Conservation (phyloP, 768 basidiomycete genomes). For the Boletus fagicola region DNA sequence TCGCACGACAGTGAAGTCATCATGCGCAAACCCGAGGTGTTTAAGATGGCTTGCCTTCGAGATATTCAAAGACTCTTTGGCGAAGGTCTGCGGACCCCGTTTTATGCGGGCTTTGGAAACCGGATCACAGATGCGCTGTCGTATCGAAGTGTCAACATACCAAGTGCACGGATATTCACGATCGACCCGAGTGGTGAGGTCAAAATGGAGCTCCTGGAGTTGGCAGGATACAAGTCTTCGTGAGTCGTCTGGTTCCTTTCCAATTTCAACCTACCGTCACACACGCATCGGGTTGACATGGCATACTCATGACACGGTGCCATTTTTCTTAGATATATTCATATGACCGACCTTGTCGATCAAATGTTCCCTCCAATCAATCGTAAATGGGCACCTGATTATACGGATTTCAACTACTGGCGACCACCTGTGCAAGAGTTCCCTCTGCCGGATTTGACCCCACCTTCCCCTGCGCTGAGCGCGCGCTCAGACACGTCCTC, state of each 20-base stretch:
- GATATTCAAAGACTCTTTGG: slow-evolving; percentile 93
- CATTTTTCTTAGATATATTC: slow-evolving; percentile 69
- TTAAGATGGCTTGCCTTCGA: slow-evolving; percentile 98
- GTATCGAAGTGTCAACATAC: slow-evolving; percentile 94
- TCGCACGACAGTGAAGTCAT: slow-evolving; percentile 77
- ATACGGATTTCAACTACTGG: slow-evolving; percentile 98
- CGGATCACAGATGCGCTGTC: slow-evolving; percentile 97
- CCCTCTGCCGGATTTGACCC: slow-evolving; percentile 73
- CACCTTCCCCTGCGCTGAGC: slow-evolving; percentile 91
- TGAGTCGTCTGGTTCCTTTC: slow-evolving; percentile 38
- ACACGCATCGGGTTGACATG: neutral
- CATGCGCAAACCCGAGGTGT: slow-evolving; percentile 98
- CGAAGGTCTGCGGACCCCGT: slow-evolving; percentile 66
- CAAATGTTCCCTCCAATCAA: slow-evolving; percentile 98
- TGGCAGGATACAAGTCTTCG: slow-evolving; percentile 97
- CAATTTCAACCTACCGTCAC: neutral
- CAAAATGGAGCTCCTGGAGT: slow-evolving; percentile 93
- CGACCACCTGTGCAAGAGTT: slow-evolving; percentile 76
- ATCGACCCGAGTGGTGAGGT: slow-evolving; percentile 95
- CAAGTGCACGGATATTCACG: slow-evolving; percentile 93
- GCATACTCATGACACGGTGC: neutral
- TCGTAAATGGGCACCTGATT: slow-evolving; percentile 84
- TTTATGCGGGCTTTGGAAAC: slow-evolving; percentile 98
- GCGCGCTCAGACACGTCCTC: slow-evolving; percentile 88
- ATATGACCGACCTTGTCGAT: slow-evolving; percentile 99